These are phyloP conservation scores for Tanacetum coccineum DNA, from an alignment of 129 eudicot species.

Conservation along the genomic window DNA sequence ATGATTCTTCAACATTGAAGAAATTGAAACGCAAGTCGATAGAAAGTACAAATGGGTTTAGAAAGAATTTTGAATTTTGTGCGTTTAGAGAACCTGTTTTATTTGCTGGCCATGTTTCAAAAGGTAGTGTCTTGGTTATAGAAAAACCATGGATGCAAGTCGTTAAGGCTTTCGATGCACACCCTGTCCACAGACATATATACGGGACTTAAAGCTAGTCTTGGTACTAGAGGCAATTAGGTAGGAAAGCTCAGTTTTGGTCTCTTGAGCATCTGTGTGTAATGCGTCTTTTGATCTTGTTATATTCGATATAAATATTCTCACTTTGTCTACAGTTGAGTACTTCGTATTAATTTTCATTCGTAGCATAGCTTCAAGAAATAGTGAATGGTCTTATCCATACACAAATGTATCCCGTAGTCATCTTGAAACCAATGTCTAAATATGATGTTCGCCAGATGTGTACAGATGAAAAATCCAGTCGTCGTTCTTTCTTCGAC, in stretches of 20 bases:
- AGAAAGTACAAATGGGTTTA: conserved; percentile 35
- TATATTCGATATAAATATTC: no score
- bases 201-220: conserved; percentile 56
- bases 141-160: conserved; percentile 84
- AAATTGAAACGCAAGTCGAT: conserved; percentile 58
- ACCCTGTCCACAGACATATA: conserved; percentile 79
- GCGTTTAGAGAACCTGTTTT: conserved; percentile 76
- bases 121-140: conserved; percentile 57
- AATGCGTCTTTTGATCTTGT: background rate
- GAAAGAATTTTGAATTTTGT: conserved; percentile 66
- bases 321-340: no score
- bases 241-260: conserved; percentile 15
- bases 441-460: no score
- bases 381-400: no score
- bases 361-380: no score
- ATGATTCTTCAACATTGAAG: conserved; percentile 26
- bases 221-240: background rate
- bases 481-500: no score
- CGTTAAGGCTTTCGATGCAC: conserved; percentile 55
- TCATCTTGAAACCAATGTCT: no score
- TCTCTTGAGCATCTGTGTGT: background rate
- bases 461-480: no score
- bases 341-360: no score
- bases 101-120: conserved; percentile 70
- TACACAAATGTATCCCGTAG: no score